Evolutionary conservation across 2,329 filamentous ascomycete genomes (phyloP), one percentile per base, ranked within the genome.

Genomic region (Fonsecaea monophora): DNA sequence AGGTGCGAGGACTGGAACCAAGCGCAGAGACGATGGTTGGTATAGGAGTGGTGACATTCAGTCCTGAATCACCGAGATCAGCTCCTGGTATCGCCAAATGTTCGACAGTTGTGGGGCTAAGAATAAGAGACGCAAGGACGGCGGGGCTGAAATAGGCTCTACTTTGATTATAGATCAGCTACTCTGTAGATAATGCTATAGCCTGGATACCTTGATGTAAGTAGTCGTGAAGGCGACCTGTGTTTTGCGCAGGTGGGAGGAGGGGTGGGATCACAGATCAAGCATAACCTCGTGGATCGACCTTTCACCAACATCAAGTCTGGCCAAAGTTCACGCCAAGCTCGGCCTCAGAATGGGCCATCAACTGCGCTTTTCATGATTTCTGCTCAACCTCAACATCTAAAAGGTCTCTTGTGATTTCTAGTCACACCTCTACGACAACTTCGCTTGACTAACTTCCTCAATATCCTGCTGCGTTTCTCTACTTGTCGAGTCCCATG

Each of bases 61-160:
- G 42, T 48, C 55, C 55, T 60, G 32, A 59, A 54, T 48, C 30
- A 30, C 45, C 37, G 12, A 53, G 12, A 25, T 54, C 34, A 64
- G 53, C 54, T 64, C 38, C 42, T 48, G 53, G 42, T 13, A 60
- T 60, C 62, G 55, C n/a, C 34, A 45, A 54, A 8, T 25, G 45
- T 50, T 25, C 45, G 21, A 21, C 4, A 9, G 45, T 18, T 50
- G 45, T 50, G 45, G 45, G 45, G n/a, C 18, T 15, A 10, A 21
- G 9, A 25, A 12, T 25, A 18, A 25, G 21, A 25, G 45, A 50
- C 9, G 45, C 15, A 25, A 21, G 3, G 18, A 25, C 45, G 4
- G 45, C 45, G 45, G 45, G 45, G 45, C 45, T 13, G 45, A 25
- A 25, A 50, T 25, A 25, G 18, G 18, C 15, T 50, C 18, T 25